A percentile compares a stretch with the other conserved stretches of the same genome.
Evolutionary conservation across 768 basidiomycete genomes (phyloP).

Genomic region (Cystofilobasidium ferigula): DNA sequence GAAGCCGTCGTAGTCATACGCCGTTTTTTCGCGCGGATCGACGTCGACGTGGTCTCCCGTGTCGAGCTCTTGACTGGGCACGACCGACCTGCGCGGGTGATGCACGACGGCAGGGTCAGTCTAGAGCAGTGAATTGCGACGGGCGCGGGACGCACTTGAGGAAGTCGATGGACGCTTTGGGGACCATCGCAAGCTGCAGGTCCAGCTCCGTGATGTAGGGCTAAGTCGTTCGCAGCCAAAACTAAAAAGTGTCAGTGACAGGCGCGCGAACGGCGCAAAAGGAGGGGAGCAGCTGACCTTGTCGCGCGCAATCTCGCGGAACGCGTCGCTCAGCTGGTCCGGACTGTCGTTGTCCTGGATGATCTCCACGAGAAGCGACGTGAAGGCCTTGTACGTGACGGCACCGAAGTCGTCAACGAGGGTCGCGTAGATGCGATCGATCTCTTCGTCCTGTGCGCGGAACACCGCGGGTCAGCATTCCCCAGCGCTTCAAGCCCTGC

Average conservation of each 20-base stretch:
- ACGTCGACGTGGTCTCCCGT: background rate
- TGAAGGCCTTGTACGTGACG: constrained; percentile 85
- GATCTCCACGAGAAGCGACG: constrained; percentile 86
- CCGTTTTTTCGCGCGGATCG: constrained; percentile 14
- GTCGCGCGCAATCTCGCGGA: constrained; percentile 78
- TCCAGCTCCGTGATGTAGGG: constrained; percentile 89
- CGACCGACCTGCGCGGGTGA: background rate
- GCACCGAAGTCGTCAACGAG: constrained; percentile 71
- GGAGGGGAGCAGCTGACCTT: constrained; percentile 50
- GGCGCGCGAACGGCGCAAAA: background rate
- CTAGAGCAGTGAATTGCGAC: too few species aligned
- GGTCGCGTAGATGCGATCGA: constrained; percentile 70
- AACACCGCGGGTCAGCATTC: background rate
- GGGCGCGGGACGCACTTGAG: constrained; percentile 24
- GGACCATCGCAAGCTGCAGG: constrained; percentile 69
- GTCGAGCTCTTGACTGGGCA: constrained; percentile 15
- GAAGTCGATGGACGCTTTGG: constrained; percentile 35
- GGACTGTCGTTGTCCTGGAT: constrained; percentile 89
- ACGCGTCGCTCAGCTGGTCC: constrained; percentile 83
- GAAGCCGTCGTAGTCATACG: constrained; percentile 13
- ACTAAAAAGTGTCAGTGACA: background rate
- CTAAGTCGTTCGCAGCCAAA: constrained; percentile 41
- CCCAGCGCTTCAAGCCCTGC: background rate
- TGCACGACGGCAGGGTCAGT: background rate
- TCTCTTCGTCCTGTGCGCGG: constrained; percentile 61